A percentile compares a stretch with the other conserved stretches of the same genome.
Conservation (phyloP, 371 early-diverging fungal species). For the Mucor sp. region DNA sequence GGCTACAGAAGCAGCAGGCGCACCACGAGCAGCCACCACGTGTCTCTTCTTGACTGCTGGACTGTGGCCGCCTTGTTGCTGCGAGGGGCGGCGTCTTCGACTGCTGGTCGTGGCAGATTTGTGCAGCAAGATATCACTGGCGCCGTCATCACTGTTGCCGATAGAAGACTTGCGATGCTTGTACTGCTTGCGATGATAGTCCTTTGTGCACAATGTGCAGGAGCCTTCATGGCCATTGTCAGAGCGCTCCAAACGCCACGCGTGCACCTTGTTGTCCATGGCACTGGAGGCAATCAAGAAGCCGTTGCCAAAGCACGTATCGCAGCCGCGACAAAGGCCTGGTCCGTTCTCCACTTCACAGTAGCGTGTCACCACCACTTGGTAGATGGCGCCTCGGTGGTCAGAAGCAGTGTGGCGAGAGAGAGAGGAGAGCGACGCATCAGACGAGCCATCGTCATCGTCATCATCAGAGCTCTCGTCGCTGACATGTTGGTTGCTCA, state of each 20-base stretch:
- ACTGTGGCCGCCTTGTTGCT: background rate
- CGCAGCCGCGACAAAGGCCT: slow-evolving; percentile 28
- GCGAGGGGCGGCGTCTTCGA: slow-evolving; percentile 5
- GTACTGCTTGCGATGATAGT: slow-evolving; percentile 35
- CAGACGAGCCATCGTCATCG: background rate
- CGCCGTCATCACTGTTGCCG: slow-evolving; percentile 3
- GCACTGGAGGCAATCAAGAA: slow-evolving; percentile 37
- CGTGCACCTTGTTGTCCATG: slow-evolving; percentile 31
- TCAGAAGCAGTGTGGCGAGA: slow-evolving; percentile 1
- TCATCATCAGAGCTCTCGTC: slow-evolving; percentile 10
- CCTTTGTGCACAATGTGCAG: slow-evolving; percentile 25
- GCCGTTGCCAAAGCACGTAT: slow-evolving; percentile 38
- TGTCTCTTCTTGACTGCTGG: slow-evolving; percentile 6
- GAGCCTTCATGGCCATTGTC: slow-evolving; percentile 19
- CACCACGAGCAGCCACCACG: background rate
- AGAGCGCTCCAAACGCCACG: slow-evolving; percentile 32
- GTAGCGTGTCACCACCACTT: slow-evolving; percentile 31
- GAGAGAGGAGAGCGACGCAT: background rate
- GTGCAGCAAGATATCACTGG: background rate
- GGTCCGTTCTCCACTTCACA: slow-evolving; percentile 35
- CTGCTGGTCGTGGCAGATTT: background rate
- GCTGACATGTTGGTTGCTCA: too few species aligned
- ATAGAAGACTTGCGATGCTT: slow-evolving; percentile 19
- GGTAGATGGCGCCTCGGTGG: slow-evolving; percentile 29
- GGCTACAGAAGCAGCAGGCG: background rate